Evolutionary conservation across 345 rosid species (phyloP).

Genomic region (Linum usitatissimum): DNA sequence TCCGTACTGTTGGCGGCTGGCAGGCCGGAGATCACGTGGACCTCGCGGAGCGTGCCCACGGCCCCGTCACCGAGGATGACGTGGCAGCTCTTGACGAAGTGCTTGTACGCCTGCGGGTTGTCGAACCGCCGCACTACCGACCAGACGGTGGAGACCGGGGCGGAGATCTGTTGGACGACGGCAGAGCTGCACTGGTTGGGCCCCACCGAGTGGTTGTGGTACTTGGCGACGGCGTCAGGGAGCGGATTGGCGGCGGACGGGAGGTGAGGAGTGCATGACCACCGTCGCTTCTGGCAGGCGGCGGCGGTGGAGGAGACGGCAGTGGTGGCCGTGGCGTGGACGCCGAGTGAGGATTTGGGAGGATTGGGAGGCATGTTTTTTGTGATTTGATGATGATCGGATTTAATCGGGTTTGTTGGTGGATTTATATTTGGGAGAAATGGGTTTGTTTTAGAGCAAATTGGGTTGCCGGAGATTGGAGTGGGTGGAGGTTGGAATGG

Average conservation of each 20-base stretch:
- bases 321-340: slow-evolving; percentile 8
- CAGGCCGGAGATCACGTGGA: slow-evolving; percentile 28
- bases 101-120: slow-evolving; percentile 26
- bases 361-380: slow-evolving; percentile 21
- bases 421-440: neutral
- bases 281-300: slow-evolving; percentile 20
- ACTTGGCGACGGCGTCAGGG: slow-evolving; percentile 15
- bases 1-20: slow-evolving; percentile 25
- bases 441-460: neutral
- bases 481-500: neutral
- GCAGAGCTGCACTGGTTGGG: slow-evolving; percentile 31
- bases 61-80: slow-evolving; percentile 22
- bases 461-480: too few species aligned
- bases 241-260: slow-evolving; percentile 14
- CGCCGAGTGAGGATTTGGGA: slow-evolving; percentile 19
- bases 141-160: slow-evolving; percentile 28
- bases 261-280: slow-evolving; percentile 4
- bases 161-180: slow-evolving; percentile 22
- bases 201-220: slow-evolving; percentile 18
- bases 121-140: slow-evolving; percentile 25
- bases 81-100: slow-evolving; percentile 29
- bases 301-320: slow-evolving; percentile 5
- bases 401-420: neutral
- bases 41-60: slow-evolving; percentile 25
- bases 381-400: neutral